Percentiles rank a stretch among this genome's conserved stretches.
These are phyloP conservation scores for Xerocomus potaroensis DNA, from an alignment of 768 basidiomycete species.

Conservation along the genomic window DNA sequence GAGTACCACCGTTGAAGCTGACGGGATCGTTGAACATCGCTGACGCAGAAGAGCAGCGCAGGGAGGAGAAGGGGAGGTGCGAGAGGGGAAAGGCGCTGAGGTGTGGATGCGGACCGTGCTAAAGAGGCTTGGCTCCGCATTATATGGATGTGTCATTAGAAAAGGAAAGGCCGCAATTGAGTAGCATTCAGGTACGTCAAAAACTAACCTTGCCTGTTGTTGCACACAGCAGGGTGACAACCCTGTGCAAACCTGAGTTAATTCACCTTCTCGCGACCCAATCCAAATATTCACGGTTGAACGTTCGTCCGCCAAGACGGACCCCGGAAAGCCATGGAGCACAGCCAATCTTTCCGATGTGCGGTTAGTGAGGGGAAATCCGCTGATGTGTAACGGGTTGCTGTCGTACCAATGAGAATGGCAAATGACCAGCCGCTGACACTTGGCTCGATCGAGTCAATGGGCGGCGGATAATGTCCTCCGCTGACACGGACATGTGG, in stretches of 20 bases:
- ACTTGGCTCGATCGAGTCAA: not conserved
- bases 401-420: not conserved
- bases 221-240: slow-evolving; percentile 16
- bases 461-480: not conserved
- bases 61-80: not conserved
- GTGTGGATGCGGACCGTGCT: not conserved
- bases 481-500: not conserved
- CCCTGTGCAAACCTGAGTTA: slow-evolving; percentile 3
- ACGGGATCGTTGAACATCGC: slow-evolving; percentile 24
- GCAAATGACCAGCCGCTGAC: not conserved
- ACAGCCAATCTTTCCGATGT: not conserved
- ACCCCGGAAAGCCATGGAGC: slow-evolving; percentile 4
- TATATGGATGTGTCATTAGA: slow-evolving; percentile 9
- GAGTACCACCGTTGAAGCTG: slow-evolving; percentile 28
- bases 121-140: not conserved
- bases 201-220: not conserved
- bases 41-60: not conserved
- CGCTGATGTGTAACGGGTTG: not conserved
- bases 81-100: slow-evolving; percentile 3
- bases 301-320: slow-evolving; percentile 12
- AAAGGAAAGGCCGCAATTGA: slow-evolving; percentile 7
- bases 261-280: slow-evolving; percentile 7
- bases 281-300: slow-evolving; percentile 1
- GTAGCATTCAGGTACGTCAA: slow-evolving; percentile 17
- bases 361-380: not conserved